Conservation (phyloP, 768 basidiomycete species). For the Leccinum fibrillosum region DNA sequence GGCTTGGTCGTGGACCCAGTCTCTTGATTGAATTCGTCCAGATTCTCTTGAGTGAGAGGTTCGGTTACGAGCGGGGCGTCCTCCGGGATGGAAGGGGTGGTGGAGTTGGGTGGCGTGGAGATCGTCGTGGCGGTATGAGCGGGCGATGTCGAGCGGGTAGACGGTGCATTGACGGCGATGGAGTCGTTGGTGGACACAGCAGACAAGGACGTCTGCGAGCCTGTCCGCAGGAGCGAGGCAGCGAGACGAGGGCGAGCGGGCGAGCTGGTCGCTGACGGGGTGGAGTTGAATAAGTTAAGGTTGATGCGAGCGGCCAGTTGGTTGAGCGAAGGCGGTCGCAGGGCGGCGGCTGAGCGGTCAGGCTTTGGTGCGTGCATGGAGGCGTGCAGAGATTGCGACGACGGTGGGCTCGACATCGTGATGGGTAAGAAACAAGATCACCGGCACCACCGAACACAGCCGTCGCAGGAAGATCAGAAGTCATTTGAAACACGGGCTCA, state of each 20-base stretch:
- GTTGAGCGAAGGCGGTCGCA: conserved; percentile 70
- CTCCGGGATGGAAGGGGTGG: conserved; percentile 39
- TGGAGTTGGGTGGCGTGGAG: conserved; percentile 40
- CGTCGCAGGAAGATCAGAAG: background rate
- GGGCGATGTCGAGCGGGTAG: conserved; percentile 68
- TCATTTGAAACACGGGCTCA: background rate
- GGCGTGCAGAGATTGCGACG: conserved; percentile 27
- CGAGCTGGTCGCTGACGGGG: conserved; percentile 22
- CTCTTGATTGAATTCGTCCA: conserved; percentile 64
- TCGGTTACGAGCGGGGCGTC: conserved; percentile 31
- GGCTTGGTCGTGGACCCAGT: conserved; percentile 29
- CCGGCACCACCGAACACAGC: background rate
- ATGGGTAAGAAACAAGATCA: conserved; percentile 15
- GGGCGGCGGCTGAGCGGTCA: conserved; percentile 31
- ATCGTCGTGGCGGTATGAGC: conserved; percentile 43
- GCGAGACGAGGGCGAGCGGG: conserved; percentile 65
- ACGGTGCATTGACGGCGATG: conserved; percentile 60
- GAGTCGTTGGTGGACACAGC: conserved; percentile 55
- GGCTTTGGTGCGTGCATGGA: conserved; percentile 36
- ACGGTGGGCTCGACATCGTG: conserved; percentile 32
- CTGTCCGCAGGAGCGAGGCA: conserved; percentile 68
- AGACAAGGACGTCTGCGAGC: conserved; percentile 50
- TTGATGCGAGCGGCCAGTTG: conserved; percentile 79
- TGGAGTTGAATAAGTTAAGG: conserved; percentile 32
- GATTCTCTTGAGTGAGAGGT: conserved; percentile 62